phyloP scores from a whole-genome alignment of 345 rosid genomes.

The Microcos paniculata region DNA sequence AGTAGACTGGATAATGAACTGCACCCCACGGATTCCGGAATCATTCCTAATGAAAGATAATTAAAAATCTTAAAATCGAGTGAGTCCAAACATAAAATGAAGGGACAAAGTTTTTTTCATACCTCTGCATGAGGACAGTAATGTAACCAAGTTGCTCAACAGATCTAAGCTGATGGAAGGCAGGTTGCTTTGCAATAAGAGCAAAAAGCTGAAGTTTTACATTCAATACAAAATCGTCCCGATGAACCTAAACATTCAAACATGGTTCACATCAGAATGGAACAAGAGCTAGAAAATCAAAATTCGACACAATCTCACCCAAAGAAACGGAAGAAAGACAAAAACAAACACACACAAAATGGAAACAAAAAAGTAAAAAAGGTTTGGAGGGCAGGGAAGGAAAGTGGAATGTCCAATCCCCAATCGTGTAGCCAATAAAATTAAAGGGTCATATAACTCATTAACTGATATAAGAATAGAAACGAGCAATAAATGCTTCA shows the following conservation, averaged over 20 bases:
- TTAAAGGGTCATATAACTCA: not conserved
- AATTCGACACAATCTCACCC: conserved; percentile 7
- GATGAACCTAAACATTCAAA: conserved; percentile 60
- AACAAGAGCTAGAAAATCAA: not conserved
- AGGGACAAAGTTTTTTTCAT: not conserved
- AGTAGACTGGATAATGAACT: conserved; percentile 82
- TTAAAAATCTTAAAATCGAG: conserved; percentile 2
- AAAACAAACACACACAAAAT: not conserved
- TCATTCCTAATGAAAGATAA: conserved; percentile 51
- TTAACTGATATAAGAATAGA: no score
- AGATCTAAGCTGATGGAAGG: conserved; percentile 96
- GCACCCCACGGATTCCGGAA: conserved; percentile 71
- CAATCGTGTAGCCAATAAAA: not conserved
- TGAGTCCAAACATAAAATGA: not conserved
- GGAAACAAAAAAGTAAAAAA: conserved; percentile 12
- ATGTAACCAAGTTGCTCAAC: conserved; percentile 96
- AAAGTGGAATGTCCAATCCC: not conserved
- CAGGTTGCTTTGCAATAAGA: conserved; percentile 79
- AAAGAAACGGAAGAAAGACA: conserved; percentile 11
- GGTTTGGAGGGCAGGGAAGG: not conserved
- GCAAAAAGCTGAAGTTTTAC: conserved; percentile 79
- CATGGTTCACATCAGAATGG: conserved; percentile 8
- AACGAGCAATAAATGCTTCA: no score
- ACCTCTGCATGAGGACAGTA: conserved; percentile 76
- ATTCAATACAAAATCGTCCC: conserved; percentile 72